Base-by-base conservation (phyloP, 2,329 filamentous ascomycete species). In the Xylariaceae sp. region DNA sequence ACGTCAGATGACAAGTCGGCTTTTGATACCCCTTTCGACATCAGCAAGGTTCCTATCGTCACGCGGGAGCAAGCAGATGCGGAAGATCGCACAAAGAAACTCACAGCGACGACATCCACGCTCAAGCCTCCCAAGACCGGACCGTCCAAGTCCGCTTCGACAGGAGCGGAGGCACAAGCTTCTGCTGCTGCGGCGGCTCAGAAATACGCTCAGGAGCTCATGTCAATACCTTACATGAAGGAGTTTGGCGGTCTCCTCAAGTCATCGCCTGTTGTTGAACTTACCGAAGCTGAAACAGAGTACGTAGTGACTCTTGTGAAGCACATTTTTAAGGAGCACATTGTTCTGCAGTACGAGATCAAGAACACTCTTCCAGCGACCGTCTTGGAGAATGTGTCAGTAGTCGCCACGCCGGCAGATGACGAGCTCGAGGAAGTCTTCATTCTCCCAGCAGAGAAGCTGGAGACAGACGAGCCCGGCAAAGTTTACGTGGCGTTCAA, bases 201-300 rank as follows among this genome's bases (percentile, higher is more conserved):
- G 71, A 91, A 93, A 74, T 96, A 97, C 70, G 86, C 90, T 13
- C 85, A 94, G 74, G 89, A 96, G 75, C 82, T 99, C 56, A 82
- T 91, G 76, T 85, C 87, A 69, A 93, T 97, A 66, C 92, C 92
- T 63, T 93, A 97, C 74, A 86, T 99, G 80, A 89, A 88, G 72
- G 86, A 88, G 65, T 96, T 96, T 73, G 94, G 94, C 68, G 83
- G 82, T 65, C 85, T 97, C 10, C 88, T 99, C 79, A 97, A 97
- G 79, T 97, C 92, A 49, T 96, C 91, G 60, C 76, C 85, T 30
- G 78, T 89, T 53, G 85, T 96, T 66, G 93, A 97, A 75, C 86
- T 99, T 63, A 97, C 94, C 15, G 94, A 99, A 75, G 90, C 91
- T 56, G 94, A 97, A 77, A 97, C 93, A 17, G 94, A 99, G 75